Evolutionary conservation across 192 early-diverging fungal species (phyloP).

Genomic region (Mortierella antarctica): DNA sequence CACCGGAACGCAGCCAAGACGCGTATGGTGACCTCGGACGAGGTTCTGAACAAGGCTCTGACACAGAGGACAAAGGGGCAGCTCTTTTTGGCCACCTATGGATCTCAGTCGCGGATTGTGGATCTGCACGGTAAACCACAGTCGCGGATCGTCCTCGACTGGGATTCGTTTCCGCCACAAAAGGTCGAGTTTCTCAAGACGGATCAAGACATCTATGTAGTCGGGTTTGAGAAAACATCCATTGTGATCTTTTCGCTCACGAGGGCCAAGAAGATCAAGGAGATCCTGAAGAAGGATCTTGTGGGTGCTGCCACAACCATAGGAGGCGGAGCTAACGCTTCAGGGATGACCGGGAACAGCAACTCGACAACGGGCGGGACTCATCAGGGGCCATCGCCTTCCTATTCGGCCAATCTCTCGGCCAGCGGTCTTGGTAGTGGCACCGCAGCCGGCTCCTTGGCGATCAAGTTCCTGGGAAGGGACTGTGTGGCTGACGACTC

Average conservation of each 20-base stretch:
- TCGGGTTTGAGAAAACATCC: constrained; percentile 43
- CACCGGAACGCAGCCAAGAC: neutral
- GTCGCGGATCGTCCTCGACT: constrained; percentile 36
- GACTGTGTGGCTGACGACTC: constrained; percentile 43
- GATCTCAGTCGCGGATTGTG: constrained; percentile 41
- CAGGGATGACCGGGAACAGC: neutral
- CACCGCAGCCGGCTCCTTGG: neutral
- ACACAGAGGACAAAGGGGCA: constrained; percentile 24
- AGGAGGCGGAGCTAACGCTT: neutral
- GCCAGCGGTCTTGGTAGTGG: neutral
- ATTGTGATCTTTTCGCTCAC: constrained; percentile 35
- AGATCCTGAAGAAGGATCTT: constrained; percentile 35
- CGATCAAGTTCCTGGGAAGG: constrained; percentile 44
- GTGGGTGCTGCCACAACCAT: constrained; percentile 3
- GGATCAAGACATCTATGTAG: constrained; percentile 30
- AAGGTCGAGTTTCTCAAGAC: constrained; percentile 48
- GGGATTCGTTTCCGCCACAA: constrained; percentile 32
- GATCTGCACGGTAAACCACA: constrained; percentile 39
- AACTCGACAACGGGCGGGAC: neutral
- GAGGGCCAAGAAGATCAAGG: constrained; percentile 29
- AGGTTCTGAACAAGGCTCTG: constrained; percentile 36
- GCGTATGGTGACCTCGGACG: constrained; percentile 49
- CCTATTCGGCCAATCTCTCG: neutral
- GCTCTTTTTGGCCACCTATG: constrained; percentile 41
- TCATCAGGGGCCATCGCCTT: neutral